phyloP scores from a whole-genome alignment of 306 rosid genomes.

The Herpetospermum pedunculosum region DNA sequence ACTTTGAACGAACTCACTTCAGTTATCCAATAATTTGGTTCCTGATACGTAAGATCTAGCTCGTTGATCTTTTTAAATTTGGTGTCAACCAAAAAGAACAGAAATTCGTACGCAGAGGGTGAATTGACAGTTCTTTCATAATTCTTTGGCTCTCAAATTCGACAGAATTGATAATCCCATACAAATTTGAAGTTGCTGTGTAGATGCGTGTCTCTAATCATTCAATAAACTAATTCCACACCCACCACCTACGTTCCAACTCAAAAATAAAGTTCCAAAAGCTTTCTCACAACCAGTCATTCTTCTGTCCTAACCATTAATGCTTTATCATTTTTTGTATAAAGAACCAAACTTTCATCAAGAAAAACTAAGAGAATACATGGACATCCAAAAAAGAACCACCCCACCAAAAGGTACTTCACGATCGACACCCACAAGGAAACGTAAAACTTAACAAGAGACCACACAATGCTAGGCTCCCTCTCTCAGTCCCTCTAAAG shows the following conservation, averaged over 20 bases:
- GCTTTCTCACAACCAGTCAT: background rate
- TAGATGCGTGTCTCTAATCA: background rate
- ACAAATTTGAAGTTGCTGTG: background rate
- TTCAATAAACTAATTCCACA: background rate
- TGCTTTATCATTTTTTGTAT: too few relatives aligned
- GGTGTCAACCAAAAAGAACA: background rate
- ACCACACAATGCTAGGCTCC: too few relatives aligned
- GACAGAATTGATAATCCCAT: background rate
- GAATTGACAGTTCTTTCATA: background rate
- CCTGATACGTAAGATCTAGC: background rate
- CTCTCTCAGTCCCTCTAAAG: too few relatives aligned
- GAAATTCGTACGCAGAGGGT: background rate
- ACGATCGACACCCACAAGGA: too few relatives aligned
- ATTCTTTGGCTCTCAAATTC: background rate
- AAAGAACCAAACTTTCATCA: too few relatives aligned
- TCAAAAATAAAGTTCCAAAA: background rate
- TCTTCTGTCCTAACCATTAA: background rate
- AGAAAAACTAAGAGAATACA: too few relatives aligned
- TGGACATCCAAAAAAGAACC: too few relatives aligned
- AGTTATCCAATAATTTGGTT: background rate
- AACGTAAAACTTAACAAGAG: too few relatives aligned
- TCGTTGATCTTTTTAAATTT: background rate
- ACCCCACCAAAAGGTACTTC: too few relatives aligned
- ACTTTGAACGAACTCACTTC: background rate
- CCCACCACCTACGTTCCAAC: background rate